Conservation (phyloP, 1,284 basidiomycete species). For the Kwoniella shivajii region DNA sequence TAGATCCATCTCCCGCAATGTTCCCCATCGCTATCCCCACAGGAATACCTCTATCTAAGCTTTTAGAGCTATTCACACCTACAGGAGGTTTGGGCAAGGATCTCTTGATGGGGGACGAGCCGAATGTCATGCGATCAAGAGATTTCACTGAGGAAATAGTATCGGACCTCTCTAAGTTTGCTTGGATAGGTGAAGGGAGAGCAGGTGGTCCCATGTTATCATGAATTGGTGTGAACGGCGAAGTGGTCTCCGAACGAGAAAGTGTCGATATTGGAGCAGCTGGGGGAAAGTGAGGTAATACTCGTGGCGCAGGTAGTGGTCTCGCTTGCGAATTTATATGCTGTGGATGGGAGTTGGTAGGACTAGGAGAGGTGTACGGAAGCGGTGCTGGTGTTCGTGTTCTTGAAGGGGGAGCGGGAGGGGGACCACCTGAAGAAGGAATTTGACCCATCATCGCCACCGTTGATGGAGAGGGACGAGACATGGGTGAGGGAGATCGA, state of each 20-base stretch:
- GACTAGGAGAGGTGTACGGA: neutral
- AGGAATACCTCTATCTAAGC: constrained; percentile 44
- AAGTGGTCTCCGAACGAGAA: constrained; percentile 5
- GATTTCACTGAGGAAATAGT: constrained; percentile 50
- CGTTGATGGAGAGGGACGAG: constrained; percentile 9
- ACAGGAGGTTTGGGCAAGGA: constrained; percentile 48
- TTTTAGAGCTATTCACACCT: constrained; percentile 39
- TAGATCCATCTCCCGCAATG: constrained; percentile 1
- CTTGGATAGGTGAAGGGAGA: constrained; percentile 15
- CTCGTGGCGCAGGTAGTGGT: constrained; percentile 7
- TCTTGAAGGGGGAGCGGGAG: constrained; percentile 13
- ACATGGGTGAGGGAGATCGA: constrained; percentile 3
- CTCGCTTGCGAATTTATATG: neutral
- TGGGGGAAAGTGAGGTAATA: neutral
- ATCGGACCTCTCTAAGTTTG: constrained; percentile 44
- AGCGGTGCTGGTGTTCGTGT: constrained; percentile 7
- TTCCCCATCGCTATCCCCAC: constrained; percentile 3
- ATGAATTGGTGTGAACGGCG: constrained; percentile 6
- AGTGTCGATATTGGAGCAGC: neutral
- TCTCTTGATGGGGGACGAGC: constrained; percentile 24
- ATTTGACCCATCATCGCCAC: constrained; percentile 24
- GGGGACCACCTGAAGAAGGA: constrained; percentile 6
- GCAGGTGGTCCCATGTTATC: constrained; percentile 8
- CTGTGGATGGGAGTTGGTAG: constrained; percentile 14
- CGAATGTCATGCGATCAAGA: constrained; percentile 41